Evolutionary conservation across 148 eudicot genomes (phyloP).

Genomic region (Polygonum aviculare): DNA sequence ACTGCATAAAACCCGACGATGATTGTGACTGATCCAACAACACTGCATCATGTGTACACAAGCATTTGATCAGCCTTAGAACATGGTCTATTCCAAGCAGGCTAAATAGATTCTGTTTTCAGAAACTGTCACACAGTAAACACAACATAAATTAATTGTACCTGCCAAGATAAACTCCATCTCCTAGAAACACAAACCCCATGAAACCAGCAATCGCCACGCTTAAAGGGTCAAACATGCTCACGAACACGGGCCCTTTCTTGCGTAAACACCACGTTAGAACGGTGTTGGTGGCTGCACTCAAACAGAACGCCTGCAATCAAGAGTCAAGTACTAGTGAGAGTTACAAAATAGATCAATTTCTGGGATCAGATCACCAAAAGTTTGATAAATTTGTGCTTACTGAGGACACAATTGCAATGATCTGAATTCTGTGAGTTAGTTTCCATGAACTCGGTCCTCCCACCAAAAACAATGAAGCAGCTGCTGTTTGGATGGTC

Average conservation of each 20-base stretch:
- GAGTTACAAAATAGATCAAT: too few species aligned
- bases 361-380: background rate
- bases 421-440: background rate
- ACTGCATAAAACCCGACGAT: slow-evolving; percentile 32
- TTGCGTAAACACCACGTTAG: background rate
- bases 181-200: background rate
- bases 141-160: background rate
- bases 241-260: background rate
- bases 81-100: too few species aligned
- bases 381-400: background rate
- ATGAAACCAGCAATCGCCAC: background rate
- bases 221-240: background rate
- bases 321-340: background rate
- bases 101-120: background rate
- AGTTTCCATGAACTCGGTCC: background rate
- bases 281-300: background rate
- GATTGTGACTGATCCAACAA: slow-evolving; percentile 29
- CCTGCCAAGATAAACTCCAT: slow-evolving; percentile 6
- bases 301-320: background rate
- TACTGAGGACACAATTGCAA: slow-evolving; percentile 1
- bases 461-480: background rate
- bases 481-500: background rate
- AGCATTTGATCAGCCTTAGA: too few species aligned
- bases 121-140: background rate
- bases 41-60: slow-evolving; percentile 4